Percentiles rank a stretch among this genome's conserved stretches.
Evolutionary conservation across 345 rosid genomes (phyloP).

Genomic region (Eucalyptus curtisii): DNA sequence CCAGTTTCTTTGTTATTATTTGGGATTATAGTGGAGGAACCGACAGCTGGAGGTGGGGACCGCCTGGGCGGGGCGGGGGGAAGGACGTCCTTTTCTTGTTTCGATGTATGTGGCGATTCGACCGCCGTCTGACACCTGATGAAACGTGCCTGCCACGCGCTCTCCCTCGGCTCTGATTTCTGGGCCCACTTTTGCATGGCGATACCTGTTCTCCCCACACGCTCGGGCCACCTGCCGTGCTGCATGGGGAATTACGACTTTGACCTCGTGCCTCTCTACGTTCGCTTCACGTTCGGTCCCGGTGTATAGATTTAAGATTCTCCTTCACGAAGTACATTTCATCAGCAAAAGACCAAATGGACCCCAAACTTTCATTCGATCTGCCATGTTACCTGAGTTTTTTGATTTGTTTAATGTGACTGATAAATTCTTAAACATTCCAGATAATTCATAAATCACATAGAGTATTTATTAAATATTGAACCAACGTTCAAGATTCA

Average conservation of each 20-base stretch:
- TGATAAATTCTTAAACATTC: not conserved
- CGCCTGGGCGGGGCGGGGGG: not conserved
- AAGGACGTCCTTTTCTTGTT: not conserved
- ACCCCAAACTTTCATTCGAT: not conserved
- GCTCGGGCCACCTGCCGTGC: not conserved
- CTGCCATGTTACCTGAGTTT: fast-evolving
- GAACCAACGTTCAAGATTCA: fast-evolving
- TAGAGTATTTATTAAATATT: not conserved
- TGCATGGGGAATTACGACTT: not conserved
- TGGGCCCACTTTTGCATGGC: not conserved
- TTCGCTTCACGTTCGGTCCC: not conserved
- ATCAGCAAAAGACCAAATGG: not conserved
- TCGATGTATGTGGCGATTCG: slow-evolving; percentile 77
- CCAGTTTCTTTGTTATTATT: not conserved
- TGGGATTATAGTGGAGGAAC: not conserved
- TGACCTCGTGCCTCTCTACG: not conserved
- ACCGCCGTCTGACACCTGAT: slow-evolving; percentile 47
- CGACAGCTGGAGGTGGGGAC: slow-evolving; percentile 11
- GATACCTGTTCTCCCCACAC: not conserved
- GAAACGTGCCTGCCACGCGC: slow-evolving; percentile 52
- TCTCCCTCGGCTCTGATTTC: not conserved
- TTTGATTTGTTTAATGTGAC: not conserved
- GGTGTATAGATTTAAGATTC: not conserved
- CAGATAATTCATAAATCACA: not conserved
- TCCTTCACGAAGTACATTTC: not conserved